Evolutionary conservation across 2,329 filamentous ascomycete species (phyloP), one percentile per base, ranked within the genome.

Genomic region (Camillea tinctor): DNA sequence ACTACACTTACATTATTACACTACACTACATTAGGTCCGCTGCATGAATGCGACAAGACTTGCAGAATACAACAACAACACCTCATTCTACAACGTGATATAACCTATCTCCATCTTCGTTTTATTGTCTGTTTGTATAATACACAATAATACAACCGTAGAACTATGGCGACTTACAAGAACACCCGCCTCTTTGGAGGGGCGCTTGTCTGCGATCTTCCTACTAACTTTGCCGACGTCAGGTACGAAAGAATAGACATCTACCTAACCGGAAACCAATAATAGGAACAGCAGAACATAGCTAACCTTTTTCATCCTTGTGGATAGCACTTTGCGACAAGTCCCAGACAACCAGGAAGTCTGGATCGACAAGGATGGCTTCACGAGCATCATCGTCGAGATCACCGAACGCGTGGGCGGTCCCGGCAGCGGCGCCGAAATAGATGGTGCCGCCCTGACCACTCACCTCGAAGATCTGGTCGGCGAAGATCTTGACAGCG

Each of bases 321-420:
- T 11, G 19, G 24, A 20, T 15, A 50, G 89, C 77, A 83, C 84
- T 57, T 83, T 93, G 67, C 87, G 90, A 64, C 84, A 92, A 76
- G 87, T 93, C 4, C 90, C 90, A 55, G 89, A 94, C 73, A 91
- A 96, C 75, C 93, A 98, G 79, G 94, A 97, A 80, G 90, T 97
- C 68, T 97, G 88, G 79, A 88, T 97, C 71, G 92, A 96, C 73
- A 83, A 85, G 65, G 84, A 90, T 64, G 93, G 92, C 54, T 93
- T 93, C 75, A 92, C 91, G 2, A 93, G 86, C 76, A 88, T 97
- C 73, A 93, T 97, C 68, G 84, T 97, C 75, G 94, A 98, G 70
- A 92, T 98, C 71, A 90, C 91, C 57, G 89, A 97, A 79, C 89
- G 91, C 58, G 88, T 96, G 21, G 84, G 85, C 61, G 73, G 76